Base-by-base conservation (phyloP, 129 eudicot genomes). In the Silybum marianum region DNA sequence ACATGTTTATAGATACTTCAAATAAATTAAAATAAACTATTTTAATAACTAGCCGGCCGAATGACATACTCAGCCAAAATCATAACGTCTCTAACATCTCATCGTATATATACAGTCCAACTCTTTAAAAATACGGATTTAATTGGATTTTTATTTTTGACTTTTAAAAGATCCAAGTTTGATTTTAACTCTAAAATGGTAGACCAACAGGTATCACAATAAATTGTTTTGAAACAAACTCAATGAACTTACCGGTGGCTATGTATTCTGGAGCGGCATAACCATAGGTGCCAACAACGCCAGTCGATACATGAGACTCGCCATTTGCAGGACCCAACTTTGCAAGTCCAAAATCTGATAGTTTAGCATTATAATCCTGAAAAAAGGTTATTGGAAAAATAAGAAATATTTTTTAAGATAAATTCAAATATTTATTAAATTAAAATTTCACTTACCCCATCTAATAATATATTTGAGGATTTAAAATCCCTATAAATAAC, bases 221-320 rank as follows among this genome's bases (percentile, higher is more conserved):
- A 2, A 51, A 4, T 51, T 51, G 2, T 51, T 48, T 16, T 3
- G 6, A 42, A 68, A 42, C 11, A n/a, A 51, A 40, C 19, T 32
- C 6, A 11, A 7, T 71, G 10, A 28, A 85, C 82, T 77, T 78
- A 93, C 98, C 98, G 1, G 98, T 93, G 77, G 96, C 93, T 72
- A 93, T 85, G 81, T 93, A 93, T 74, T 93, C 98, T 0, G 98
- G 98, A 72, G 98, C 98, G 0, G 98, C 98, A 23, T 93, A 93
- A 26, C 98, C 98, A 16, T 91, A 91, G 10, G 98, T 93, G 63
- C 98, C 98, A 9, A 93, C 94, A n/a, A 89, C 86, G 9, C 84
- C 90, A 0, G 98, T 93, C 0, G 97, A 89, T 12, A 93, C 90
- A 60, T 93, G 98, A 11, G 98, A 91, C 6, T 91, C 72, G 23